A percentile compares a stretch with the other conserved stretches of the same genome.
Conservation (phyloP, 2,329 filamentous ascomycete genomes). For the Colletotrichum incanum region DNA sequence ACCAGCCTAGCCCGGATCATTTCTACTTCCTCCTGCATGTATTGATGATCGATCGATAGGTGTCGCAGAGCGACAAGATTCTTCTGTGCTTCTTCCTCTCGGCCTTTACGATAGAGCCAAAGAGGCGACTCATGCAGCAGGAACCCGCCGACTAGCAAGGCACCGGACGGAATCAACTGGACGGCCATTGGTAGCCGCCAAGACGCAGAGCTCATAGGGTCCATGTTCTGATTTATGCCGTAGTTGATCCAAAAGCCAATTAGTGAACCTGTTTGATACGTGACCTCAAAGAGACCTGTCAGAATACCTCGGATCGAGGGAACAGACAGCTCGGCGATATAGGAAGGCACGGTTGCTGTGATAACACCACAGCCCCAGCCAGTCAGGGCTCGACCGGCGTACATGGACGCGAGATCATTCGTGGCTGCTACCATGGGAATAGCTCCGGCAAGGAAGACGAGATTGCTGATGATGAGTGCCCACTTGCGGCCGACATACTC, state of each 20-base stretch:
- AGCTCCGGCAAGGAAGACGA: conserved; percentile 62
- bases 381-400: conserved; percentile 69
- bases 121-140: conserved; percentile 52
- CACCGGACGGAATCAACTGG: conserved; percentile 60
- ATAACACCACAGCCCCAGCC: conserved; percentile 72
- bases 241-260: conserved; percentile 69
- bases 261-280: conserved; percentile 67
- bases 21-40: conserved; percentile 64
- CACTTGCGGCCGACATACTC: conserved; percentile 66
- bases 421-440: conserved; percentile 60
- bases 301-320: conserved; percentile 72
- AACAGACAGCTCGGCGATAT: conserved; percentile 75
- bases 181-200: conserved; percentile 68
- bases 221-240: conserved; percentile 59
- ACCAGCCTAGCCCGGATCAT: conserved; percentile 58
- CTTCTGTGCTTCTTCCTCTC: conserved; percentile 48
- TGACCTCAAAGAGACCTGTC: conserved; percentile 67
- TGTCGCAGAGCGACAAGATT: conserved; percentile 61
- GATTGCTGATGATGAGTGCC: conserved; percentile 63
- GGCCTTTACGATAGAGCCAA: conserved; percentile 46
- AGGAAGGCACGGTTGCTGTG: conserved; percentile 73
- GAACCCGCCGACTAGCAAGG: conserved; percentile 61
- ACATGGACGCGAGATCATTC: conserved; percentile 61
- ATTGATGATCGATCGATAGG: conserved; percentile 57
- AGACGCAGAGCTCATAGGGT: conserved; percentile 50